Evolutionary conservation across 2,329 filamentous ascomycete species (phyloP), one percentile per base, ranked within the genome.

Genomic region (Pseudopyricularia cyperi): DNA sequence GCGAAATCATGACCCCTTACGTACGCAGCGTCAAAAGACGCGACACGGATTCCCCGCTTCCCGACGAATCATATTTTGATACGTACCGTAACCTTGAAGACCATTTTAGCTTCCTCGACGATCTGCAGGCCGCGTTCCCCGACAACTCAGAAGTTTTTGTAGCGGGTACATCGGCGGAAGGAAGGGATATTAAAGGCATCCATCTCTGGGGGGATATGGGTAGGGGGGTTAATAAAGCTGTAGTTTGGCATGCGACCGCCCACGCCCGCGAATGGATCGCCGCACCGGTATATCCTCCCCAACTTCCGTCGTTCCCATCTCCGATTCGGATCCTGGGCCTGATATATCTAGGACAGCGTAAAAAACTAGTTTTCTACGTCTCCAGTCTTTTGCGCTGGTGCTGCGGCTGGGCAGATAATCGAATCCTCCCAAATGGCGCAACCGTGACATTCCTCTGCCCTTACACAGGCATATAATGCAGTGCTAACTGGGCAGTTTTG

Each of bases 261-360:
- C 79, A 83, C 60, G 76, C 77, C 8, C 69, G 78, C 39, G 78
- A 82, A 61, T 82, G 78, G 79, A 77, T 82, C 51, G 70, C 72
- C 12, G 71, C 6, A 70, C 74, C 14, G 75, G 72, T 74, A 73
- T 81, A n/a, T n/a, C n/a, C n/a, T n/a, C n/a, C n/a, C n/a, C n/a
- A n/a, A n/a, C n/a, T n/a, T n/a, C n/a, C n/a, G 68, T 84, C 81
- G 61, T 47, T 72, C 77, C 2, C 44, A 11, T 22, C 9, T 11
- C 37, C 37, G n/a, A 19, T 9, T 42, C 11, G 5, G n/a, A n/a
- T 42, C 15, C 15, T 34, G 33, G 33, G 33, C 33, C n/a, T 17
- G 9, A 17, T n/a, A 22, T 11, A 12, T 15, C 33, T 34, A 34
- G 8, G 33, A 7, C 33, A 8, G 37, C n/a, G n/a, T n/a, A n/a